Base-by-base conservation (phyloP, 2,329 filamentous ascomycete species). In the Trichoderma koningii region DNA sequence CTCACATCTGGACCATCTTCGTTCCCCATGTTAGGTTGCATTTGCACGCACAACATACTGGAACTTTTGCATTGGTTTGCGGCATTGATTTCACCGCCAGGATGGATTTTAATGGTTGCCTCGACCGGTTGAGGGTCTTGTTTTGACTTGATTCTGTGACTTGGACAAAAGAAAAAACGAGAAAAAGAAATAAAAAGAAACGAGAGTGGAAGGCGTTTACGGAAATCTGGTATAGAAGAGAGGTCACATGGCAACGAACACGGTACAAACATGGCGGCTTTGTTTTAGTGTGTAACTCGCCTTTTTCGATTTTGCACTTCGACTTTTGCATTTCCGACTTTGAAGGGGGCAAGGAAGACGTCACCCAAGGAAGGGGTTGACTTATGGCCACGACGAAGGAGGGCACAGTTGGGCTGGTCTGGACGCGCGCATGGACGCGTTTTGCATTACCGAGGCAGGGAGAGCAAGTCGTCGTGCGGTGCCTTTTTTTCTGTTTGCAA, bases 211-310 rank as follows among this genome's bases (percentile, higher is more conserved):
- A 60, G 66, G 64, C 64, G 64, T 67, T 67, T 30, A 66, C 52
- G 64, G 59, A 61, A 64, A 68, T 44, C 30, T 66, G 55, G 61
- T 63, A 68, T 68, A 68, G 66, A 68, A 52, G 65, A 67, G 64
- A 64, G 65, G 66, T 68, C 66, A 66, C 34, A 57, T 68, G 61
- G 61, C 65, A 63, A 66, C 53, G 65, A 66, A 64, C 28, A 64
- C 51, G 65, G 65, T 56, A 59, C 48, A 64, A 64, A 62, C 60
- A 64, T 66, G 65, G 55, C 48, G 53, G 53, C 61, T 56, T 38
- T 63, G 59, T 65, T 65, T 65, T 51, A 55, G 21, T 48, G 51
- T 47, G 51, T 38, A 48, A 48, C 52, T 48, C 51, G 9, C 48
- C 50, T 48, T 50, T 38, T 38, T 34, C 28, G 50, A 60, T 51